These are phyloP conservation scores for Phoma sp. DNA, from an alignment of 2,329 filamentous ascomycete genomes.

Conservation along the genomic window DNA sequence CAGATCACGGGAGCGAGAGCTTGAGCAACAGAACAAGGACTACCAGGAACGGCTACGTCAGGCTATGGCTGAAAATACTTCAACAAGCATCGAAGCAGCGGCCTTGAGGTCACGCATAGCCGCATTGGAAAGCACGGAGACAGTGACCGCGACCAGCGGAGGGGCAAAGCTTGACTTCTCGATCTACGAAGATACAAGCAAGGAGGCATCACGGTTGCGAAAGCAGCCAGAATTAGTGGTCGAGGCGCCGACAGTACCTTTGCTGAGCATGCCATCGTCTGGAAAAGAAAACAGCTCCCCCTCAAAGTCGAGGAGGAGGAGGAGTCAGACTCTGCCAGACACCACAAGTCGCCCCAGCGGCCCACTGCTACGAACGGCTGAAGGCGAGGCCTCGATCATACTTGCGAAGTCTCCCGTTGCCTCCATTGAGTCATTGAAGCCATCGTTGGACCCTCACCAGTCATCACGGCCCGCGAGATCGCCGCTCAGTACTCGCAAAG, in stretches of 20 bases:
- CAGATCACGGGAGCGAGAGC: slow-evolving; percentile 67
- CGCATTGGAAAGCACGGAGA: slow-evolving; percentile 33
- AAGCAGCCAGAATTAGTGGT: slow-evolving; percentile 15
- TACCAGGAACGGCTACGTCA: slow-evolving; percentile 47
- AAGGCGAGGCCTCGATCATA: slow-evolving; percentile 29
- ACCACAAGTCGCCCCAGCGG: slow-evolving; percentile 17
- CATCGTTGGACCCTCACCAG: slow-evolving; percentile 11
- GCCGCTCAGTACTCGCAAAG: slow-evolving; percentile 27
- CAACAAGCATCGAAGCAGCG: slow-evolving; percentile 42
- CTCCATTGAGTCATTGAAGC: slow-evolving; percentile 16
- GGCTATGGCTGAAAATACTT: slow-evolving; percentile 41
- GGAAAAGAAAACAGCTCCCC: slow-evolving; percentile 44
- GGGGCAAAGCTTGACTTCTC: slow-evolving; percentile 33
- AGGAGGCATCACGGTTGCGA: slow-evolving; percentile 21
- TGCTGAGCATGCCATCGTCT: slow-evolving; percentile 20
- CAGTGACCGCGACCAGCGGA: slow-evolving; percentile 20
- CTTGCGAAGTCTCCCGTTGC: slow-evolving; percentile 28
- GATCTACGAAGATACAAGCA: slow-evolving; percentile 42
- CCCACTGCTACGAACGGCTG: slow-evolving; percentile 24
- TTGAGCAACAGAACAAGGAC: slow-evolving; percentile 64
- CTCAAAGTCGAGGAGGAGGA: slow-evolving; percentile 28
- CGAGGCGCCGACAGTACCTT: slow-evolving; percentile 25
- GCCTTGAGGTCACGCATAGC: slow-evolving; percentile 42
- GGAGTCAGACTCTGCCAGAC: slow-evolving; percentile 34
- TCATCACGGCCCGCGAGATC: slow-evolving; percentile 26